Conservation (phyloP, 257 asterid species). For the Solanum dulcamara region DNA sequence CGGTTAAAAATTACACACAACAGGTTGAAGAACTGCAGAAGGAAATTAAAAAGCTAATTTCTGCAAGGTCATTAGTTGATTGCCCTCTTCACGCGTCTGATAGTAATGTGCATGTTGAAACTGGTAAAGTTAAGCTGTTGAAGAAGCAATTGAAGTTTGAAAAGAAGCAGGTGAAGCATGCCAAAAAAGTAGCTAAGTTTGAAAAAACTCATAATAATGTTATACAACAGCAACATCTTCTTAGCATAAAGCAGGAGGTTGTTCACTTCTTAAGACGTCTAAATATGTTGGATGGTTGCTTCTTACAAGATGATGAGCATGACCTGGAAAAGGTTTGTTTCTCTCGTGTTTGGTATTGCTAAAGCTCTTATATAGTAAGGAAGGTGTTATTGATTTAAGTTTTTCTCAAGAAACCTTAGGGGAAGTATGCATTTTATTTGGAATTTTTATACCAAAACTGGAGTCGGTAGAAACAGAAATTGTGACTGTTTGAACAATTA, state of each 20-base stretch:
- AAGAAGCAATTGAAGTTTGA: conserved; percentile 58
- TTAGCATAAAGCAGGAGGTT: conserved; percentile 43
- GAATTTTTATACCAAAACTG: background rate
- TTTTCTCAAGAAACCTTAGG: background rate
- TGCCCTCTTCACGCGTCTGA: conserved; percentile 13
- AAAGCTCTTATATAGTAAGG: background rate
- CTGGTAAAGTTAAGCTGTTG: conserved; percentile 40
- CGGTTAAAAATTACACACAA: conserved; percentile 40
- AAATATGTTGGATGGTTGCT: conserved; percentile 32
- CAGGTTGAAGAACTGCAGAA: conserved; percentile 42
- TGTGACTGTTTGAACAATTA: background rate
- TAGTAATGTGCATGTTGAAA: conserved; percentile 18
- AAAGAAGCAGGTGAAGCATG: conserved; percentile 58
- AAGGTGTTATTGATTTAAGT: background rate
- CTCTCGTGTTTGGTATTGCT: conserved; percentile 2
- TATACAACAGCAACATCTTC: conserved; percentile 44
- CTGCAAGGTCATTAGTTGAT: conserved; percentile 17
- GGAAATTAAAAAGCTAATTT: conserved; percentile 35
- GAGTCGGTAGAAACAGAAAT: background rate
- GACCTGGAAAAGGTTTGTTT: conserved; percentile 65
- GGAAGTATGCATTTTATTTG: background rate
- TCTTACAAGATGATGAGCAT: conserved; percentile 22
- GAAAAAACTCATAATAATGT: conserved; percentile 52
- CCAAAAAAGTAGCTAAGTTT: conserved; percentile 44
- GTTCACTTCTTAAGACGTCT: conserved; percentile 39